Evolutionary conservation across 345 rosid species (phyloP), one percentile per base, ranked within the genome.

Genomic region (Bruguiera sexangula): DNA sequence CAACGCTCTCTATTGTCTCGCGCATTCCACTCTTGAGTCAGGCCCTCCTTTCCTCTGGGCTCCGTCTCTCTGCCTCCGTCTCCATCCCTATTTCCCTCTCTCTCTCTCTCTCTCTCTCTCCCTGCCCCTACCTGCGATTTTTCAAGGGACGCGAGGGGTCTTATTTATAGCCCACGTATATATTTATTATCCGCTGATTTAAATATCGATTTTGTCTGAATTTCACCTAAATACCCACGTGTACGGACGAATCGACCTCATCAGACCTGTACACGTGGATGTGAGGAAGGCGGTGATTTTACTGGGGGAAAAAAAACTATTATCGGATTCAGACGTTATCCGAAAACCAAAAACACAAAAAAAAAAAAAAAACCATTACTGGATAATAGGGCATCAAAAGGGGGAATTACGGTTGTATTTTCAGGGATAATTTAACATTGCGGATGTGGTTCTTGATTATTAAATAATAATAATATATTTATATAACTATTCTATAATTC

Each of bases 101-200:
- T 63, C 71, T 59, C 60, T 36, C 69, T 22, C 71, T 52, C 76
- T 70, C 74, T 15, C 57, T 62, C 77, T 72, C 74, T 16, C 81
- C 2, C 66, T 52, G 3, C 53, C 32, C 43, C 8, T 70, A 36
- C 43, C 67, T 71, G 61, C 60, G 34, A 63, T 69, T 59, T 6
- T 43, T 19, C 63, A 68, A 7, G 2, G 3, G 8, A 52, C 6
- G 26, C 20, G 65, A 29, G 43, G 3, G 52, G 19, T 6, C 15
- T 0, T 62, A 75, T 82, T 80, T 87, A 89, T 87, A 83, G 78
- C 74, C 67, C 54, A 61, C 57, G 1, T 43, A 13, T 43, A 13
- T 36, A 6, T 36, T 11, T 43, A 29, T 24, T 63, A 29, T 63
- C 37, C 0, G 10, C 24, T 75, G 0, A 9, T 30, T 60, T 68